Conservation (phyloP, 75 land plant genomes). For the Picea glauca region DNA sequence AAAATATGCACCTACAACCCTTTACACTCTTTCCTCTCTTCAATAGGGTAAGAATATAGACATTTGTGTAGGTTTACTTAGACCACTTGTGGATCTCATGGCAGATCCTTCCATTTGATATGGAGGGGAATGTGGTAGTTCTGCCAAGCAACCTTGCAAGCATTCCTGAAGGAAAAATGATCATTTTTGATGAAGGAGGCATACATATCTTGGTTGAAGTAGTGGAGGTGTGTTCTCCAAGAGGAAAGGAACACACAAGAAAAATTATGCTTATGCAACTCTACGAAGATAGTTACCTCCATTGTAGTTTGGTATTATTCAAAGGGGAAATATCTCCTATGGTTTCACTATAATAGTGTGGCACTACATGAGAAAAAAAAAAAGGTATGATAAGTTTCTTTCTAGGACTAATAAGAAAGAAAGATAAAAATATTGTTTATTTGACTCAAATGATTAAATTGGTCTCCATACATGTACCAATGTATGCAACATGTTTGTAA, state of each 20-base stretch:
- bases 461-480: too few relatives aligned
- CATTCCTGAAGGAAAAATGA: slow-evolving; percentile 38
- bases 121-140: slow-evolving; percentile 68
- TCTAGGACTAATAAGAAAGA: too few relatives aligned
- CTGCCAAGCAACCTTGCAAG: too few relatives aligned
- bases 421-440: too few relatives aligned
- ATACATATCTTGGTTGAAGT: slow-evolving; percentile 57
- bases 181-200: slow-evolving; percentile 59
- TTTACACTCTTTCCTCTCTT: slow-evolving; percentile 60
- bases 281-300: slow-evolving; percentile 36
- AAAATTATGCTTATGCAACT: slow-evolving; percentile 34
- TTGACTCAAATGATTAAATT: too few relatives aligned
- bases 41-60: too few relatives aligned
- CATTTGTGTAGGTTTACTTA: slow-evolving; percentile 52
- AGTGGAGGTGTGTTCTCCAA: slow-evolving; percentile 45
- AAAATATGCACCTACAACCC: slow-evolving; percentile 68
- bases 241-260: slow-evolving; percentile 59
- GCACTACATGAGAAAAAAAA: slow-evolving; percentile 51
- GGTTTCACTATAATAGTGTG: slow-evolving; percentile 45
- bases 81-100: slow-evolving; percentile 44
- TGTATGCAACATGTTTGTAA: too few relatives aligned
- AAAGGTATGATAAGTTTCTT: slow-evolving; percentile 16
- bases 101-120: slow-evolving; percentile 31
- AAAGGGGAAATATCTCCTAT: slow-evolving; percentile 68
- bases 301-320: slow-evolving; percentile 45